Conservation (phyloP, 2,329 filamentous ascomycete genomes). For the Alternaria viburni region DNA sequence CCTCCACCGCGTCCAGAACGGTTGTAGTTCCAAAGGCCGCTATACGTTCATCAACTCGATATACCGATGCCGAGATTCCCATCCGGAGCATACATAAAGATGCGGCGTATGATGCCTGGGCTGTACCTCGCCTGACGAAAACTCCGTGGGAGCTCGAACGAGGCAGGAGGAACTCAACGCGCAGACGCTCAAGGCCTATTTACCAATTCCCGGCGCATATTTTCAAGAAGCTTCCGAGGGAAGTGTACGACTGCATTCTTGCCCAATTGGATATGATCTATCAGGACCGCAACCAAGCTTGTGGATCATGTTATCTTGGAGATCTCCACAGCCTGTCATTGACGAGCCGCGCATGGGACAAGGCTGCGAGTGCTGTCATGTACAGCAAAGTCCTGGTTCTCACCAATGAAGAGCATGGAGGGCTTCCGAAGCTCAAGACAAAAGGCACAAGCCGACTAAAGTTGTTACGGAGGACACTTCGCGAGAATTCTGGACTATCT, state of each 20-base stretch:
- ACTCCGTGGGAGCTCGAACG: constrained; percentile 51
- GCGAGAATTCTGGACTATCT: constrained; percentile 58
- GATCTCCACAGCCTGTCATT: constrained; percentile 62
- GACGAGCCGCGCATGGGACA: constrained; percentile 64
- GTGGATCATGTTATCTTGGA: constrained; percentile 60
- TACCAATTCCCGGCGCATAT: constrained; percentile 34
- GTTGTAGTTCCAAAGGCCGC: not conserved
- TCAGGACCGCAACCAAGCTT: constrained; percentile 44
- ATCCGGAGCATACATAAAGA: not conserved
- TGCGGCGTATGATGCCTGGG: constrained; percentile 6
- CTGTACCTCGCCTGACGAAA: constrained; percentile 34
- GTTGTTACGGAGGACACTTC: constrained; percentile 61
- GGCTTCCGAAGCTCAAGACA: constrained; percentile 49
- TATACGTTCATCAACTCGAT: not conserved
- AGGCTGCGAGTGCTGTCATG: constrained; percentile 57
- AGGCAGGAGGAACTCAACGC: constrained; percentile 38
- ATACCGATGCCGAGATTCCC: not conserved
- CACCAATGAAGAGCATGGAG: constrained; percentile 49
- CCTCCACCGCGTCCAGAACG: constrained; percentile 8
- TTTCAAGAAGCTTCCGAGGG: constrained; percentile 58
- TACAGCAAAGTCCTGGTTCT: constrained; percentile 59
- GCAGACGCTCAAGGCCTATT: constrained; percentile 29
- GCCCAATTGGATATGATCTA: constrained; percentile 58
- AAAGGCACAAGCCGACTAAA: constrained; percentile 60
- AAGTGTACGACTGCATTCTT: constrained; percentile 63